Base-by-base conservation (phyloP, 2,329 filamentous ascomycete genomes). In the Hypocreales sp. region DNA sequence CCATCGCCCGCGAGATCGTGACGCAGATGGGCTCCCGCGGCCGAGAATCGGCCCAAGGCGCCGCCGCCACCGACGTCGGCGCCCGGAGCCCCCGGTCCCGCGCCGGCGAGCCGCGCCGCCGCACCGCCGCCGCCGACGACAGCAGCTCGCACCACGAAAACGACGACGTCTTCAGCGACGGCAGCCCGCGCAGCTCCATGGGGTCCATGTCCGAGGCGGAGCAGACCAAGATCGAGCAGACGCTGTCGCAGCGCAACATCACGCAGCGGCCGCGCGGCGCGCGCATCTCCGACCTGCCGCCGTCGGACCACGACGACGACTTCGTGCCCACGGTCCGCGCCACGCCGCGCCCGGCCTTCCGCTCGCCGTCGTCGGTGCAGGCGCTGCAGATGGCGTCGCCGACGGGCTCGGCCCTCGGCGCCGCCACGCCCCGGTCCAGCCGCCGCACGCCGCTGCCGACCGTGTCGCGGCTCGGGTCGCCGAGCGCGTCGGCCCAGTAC, bases 381-480 rank as follows among this genome's bases (percentile, higher is more conserved):
- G 72, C 73, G 2, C 63, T 81, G 52, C 78, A 82, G 37, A 78
- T 82, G 72, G 65, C 67, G 2, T 79, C 75, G 0, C 76, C 74
- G 0, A 56, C 71, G 0, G 55, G 62, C 0, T 74, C 72, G 0
- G 53, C 61, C n/a, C 51, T 57, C 26, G 62, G 59, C 11, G 51
- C 57, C 26, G 62, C 58, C n/a, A 67, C 70, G 3, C 60, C 67
- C 6, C 60, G 66, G 8, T 66, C 67, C 0, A 47, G 52, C n/a
- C 68, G 67, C 33, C 61, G 60, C 15, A 48, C 46, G 7, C 48
- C 48, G 8, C 43, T 61, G 27, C 58, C 62, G 2, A 61, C 64
- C 2, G 55, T 64, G n/a, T 71, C 67, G 4, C 54, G 67, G 13
- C 41, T 72, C 8, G 66, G 64, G n/a, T 74, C 67, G 20, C 67